These are phyloP conservation scores for Pilaira anomala DNA, from an alignment of 192 early-diverging fungal species.

Conservation along the genomic window DNA sequence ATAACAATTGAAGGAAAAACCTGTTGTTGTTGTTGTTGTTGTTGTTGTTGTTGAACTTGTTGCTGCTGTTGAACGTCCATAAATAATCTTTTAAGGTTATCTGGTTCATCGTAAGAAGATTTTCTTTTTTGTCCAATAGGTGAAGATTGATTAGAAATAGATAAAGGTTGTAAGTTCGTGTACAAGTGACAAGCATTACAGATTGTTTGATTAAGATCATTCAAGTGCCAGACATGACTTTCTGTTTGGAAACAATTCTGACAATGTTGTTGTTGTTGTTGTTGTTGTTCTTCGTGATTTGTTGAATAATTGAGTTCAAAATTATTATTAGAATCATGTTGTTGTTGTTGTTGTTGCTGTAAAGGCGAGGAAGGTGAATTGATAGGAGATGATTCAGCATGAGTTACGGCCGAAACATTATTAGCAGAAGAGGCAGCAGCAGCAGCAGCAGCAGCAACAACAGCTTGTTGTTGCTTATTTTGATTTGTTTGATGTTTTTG, in stretches of 20 bases:
- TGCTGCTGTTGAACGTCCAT: background rate
- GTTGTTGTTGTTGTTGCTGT: background rate
- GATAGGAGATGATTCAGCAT: too few relatives aligned
- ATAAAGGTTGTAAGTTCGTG: conserved; percentile 81
- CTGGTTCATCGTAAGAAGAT: conserved; percentile 8
- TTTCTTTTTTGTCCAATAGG: conserved; percentile 1
- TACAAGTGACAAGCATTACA: conserved; percentile 87
- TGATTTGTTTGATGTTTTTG: conserved; percentile 18
- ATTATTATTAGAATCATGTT: conserved; percentile 1
- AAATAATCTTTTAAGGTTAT: too few relatives aligned
- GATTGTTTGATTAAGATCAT: conserved; percentile 67
- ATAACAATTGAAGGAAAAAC: conserved; percentile 3
- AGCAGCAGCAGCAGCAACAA: too few relatives aligned
- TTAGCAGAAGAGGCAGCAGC: too few relatives aligned
- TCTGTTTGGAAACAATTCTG: conserved; percentile 70
- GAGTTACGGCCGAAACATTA: too few relatives aligned
- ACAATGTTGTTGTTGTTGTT: conserved; percentile 35
- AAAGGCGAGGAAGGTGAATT: too few relatives aligned
- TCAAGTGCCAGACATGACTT: conserved; percentile 78
- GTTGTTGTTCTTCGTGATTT: background rate
- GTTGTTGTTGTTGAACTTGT: background rate
- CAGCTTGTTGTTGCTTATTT: too few relatives aligned
- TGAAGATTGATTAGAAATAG: conserved; percentile 3
- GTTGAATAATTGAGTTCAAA: conserved; percentile 8
- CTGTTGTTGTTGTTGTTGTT: background rate